phyloP scores from a whole-genome alignment of 1,284 basidiomycete species.

The Salmacisia buchloeana region DNA sequence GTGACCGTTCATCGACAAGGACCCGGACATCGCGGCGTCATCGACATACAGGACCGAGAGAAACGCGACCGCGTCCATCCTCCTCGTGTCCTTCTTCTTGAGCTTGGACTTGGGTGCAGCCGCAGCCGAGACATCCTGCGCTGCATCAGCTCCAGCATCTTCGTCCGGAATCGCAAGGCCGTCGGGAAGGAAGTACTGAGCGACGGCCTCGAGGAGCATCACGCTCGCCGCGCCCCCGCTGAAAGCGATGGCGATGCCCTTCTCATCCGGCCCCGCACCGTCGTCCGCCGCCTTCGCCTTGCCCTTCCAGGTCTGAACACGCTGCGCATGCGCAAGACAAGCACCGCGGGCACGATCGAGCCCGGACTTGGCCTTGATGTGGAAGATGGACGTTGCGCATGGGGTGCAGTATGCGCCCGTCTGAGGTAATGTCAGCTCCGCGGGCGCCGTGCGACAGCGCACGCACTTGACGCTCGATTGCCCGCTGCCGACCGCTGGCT shows the following conservation, averaged over 20 bases:
- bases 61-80: constrained; percentile 29
- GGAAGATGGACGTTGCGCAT: constrained; percentile 31
- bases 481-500: not conserved
- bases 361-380: constrained; percentile 29
- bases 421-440: not conserved
- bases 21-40: constrained; percentile 12
- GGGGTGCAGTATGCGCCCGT: constrained; percentile 26
- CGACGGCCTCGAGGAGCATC: constrained; percentile 18
- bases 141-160: constrained; percentile 18
- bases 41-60: constrained; percentile 41
- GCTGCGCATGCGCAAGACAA: constrained; percentile 26
- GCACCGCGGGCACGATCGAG: constrained; percentile 36
- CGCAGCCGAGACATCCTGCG: not conserved
- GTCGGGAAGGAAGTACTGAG: constrained; percentile 11
- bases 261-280: not conserved
- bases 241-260: constrained; percentile 15
- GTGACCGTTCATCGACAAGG: not conserved
- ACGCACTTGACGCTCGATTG: not conserved
- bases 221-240: constrained; percentile 16
- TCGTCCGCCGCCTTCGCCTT: not conserved
- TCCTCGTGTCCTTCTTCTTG: constrained; percentile 8
- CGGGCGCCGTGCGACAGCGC: constrained; percentile 1
- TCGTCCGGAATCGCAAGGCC: constrained; percentile 1
- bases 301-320: constrained; percentile 5
- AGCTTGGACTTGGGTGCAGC: not conserved